These are phyloP conservation scores for Dinochytrium kinnereticum DNA, from an alignment of 371 early-diverging fungal genomes.

Conservation along the genomic window DNA sequence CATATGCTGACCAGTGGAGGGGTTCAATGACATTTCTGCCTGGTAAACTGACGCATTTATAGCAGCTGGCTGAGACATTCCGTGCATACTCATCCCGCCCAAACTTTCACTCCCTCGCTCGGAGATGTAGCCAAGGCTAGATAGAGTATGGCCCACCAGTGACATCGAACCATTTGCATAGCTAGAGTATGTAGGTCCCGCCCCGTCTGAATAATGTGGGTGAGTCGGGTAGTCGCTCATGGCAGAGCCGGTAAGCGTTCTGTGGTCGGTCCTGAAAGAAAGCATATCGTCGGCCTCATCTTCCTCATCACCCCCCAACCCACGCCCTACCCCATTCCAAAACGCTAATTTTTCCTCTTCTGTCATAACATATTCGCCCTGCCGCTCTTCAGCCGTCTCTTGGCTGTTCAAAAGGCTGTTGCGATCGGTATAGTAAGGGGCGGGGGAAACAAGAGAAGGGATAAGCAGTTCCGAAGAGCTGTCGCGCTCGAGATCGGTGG, in stretches of 20 bases:
- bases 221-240: not conserved
- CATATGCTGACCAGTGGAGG: not conserved
- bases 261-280: not conserved
- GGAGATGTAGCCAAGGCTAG: too few relatives aligned
- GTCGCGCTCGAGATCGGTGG: not conserved
- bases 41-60: too few relatives aligned
- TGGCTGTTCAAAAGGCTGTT: too few relatives aligned
- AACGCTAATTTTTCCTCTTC: slow-evolving; percentile 19
- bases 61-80: too few relatives aligned
- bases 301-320: slow-evolving; percentile 8
- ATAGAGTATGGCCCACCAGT: too few relatives aligned
- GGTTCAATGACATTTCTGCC: not conserved
- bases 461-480: not conserved
- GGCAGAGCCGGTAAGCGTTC: not conserved
- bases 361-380: slow-evolving; percentile 11
- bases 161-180: too few relatives aligned
- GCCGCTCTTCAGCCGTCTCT: not conserved
- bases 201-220: not conserved
- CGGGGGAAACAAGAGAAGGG: not conserved
- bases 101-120: too few relatives aligned
- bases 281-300: slow-evolving; percentile 3
- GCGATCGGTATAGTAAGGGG: not conserved
- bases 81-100: too few relatives aligned
- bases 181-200: too few relatives aligned
- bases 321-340: slow-evolving; percentile 16